phyloP scores from a whole-genome alignment of 2,329 filamentous ascomycete genomes.

The Ceratocystis papillata region DNA sequence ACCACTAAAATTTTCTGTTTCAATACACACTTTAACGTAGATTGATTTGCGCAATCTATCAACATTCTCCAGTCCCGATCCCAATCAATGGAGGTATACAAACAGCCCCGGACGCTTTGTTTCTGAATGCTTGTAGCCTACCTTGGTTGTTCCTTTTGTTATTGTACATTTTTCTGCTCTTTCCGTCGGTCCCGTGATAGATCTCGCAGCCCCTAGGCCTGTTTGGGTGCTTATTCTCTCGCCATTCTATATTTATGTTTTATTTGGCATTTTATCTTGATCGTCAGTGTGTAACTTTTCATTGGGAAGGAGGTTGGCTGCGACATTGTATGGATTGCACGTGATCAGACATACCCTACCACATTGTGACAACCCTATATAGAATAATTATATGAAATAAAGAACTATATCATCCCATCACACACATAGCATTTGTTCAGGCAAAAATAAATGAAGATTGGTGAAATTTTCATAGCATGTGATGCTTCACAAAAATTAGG shows the following conservation, averaged over 20 bases:
- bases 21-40: slow-evolving; percentile 17
- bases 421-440: neutral
- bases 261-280: neutral
- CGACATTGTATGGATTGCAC: neutral
- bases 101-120: neutral
- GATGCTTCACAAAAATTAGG: neutral
- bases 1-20: slow-evolving; percentile 22
- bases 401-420: neutral
- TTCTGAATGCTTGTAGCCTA: neutral
- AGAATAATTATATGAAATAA: neutral
- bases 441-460: neutral
- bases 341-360: neutral
- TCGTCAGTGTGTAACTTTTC: neutral
- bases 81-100: neutral
- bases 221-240: slow-evolving; percentile 19
- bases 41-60: slow-evolving; percentile 12
- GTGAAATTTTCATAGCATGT: neutral
- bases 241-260: slow-evolving; percentile 12
- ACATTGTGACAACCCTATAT: too few species aligned
- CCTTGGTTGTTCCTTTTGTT: slow-evolving; percentile 4
- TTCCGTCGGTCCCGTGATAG: slow-evolving; percentile 17
- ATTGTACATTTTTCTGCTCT: neutral
- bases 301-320: neutral
- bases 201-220: slow-evolving; percentile 17
- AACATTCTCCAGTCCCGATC: neutral